A percentile compares a stretch with the other conserved stretches of the same genome.
Conservation (phyloP, 1,284 basidiomycete species). For the Ustilago shanxiensis region DNA sequence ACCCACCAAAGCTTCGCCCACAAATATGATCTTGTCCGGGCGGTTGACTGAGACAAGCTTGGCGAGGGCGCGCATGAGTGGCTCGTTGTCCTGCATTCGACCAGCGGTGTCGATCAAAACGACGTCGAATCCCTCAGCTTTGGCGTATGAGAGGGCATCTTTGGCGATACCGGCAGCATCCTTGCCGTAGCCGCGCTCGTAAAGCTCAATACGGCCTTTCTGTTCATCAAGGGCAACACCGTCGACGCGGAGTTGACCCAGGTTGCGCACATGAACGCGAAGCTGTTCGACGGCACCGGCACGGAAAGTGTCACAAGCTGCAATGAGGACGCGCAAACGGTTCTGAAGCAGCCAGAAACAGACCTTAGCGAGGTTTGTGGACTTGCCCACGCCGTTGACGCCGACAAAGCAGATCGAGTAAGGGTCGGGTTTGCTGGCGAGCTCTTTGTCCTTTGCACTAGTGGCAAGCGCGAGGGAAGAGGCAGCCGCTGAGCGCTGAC, state of each 20-base stretch:
- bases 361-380: constrained; percentile 96
- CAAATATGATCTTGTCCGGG: constrained; percentile 70
- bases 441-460: constrained; percentile 69
- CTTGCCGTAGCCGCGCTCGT: constrained; percentile 96
- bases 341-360: constrained; percentile 99
- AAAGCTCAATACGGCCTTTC: constrained; percentile 86
- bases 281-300: constrained; percentile 98
- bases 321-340: constrained; percentile 89
- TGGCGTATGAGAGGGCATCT: constrained; percentile 80
- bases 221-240: constrained; percentile 71
- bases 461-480: constrained; percentile 68
- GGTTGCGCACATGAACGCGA: constrained; percentile 93
- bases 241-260: constrained; percentile 79
- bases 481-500: constrained; percentile 54
- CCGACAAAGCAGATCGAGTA: constrained; percentile 97
- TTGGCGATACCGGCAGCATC: constrained; percentile 97
- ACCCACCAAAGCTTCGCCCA: constrained; percentile 69
- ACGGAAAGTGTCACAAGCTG: constrained; percentile 98
- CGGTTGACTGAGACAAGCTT: constrained; percentile 67
- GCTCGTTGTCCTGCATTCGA: constrained; percentile 70
- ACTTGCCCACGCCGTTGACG: constrained; percentile 99
- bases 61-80: constrained; percentile 68
- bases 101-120: constrained; percentile 70
- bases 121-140: constrained; percentile 63
- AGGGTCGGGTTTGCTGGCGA: constrained; percentile 76